A percentile compares a stretch with the other conserved stretches of the same genome.
Conservation (phyloP, 2,329 filamentous ascomycete species). For the Stylonectria norvegica region DNA sequence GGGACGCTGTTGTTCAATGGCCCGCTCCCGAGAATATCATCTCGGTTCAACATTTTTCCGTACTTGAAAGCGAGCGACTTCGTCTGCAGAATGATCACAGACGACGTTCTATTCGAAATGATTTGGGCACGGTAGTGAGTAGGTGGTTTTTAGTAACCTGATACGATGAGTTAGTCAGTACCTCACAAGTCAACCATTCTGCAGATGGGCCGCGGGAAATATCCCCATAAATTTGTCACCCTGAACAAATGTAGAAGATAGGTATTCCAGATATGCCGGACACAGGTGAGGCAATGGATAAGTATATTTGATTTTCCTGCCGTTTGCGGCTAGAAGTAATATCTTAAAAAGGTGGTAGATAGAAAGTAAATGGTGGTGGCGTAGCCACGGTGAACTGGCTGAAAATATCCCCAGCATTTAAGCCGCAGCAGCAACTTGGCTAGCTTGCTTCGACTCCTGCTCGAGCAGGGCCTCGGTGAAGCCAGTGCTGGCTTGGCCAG, state of each 20-base stretch:
- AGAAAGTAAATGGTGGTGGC: slow-evolving; percentile 13
- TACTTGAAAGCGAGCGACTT: too few relatives aligned
- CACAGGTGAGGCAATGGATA: slow-evolving; percentile 7
- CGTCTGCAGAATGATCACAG: too few relatives aligned
- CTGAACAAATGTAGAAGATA: not conserved
- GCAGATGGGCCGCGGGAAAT: too few relatives aligned
- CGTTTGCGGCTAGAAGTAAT: slow-evolving; percentile 15
- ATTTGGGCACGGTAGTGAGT: too few relatives aligned
- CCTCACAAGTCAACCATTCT: too few relatives aligned
- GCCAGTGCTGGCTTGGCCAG: slow-evolving; percentile 34
- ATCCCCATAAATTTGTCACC: not conserved
- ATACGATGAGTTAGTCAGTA: too few relatives aligned
- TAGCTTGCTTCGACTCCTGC: slow-evolving; percentile 43
- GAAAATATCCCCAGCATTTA: slow-evolving; percentile 8
- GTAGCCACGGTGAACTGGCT: slow-evolving; percentile 2
- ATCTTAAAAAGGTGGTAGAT: slow-evolving; percentile 17
- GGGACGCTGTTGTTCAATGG: too few relatives aligned
- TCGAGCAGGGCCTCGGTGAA: slow-evolving; percentile 60
- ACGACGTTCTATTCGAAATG: too few relatives aligned
- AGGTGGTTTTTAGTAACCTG: too few relatives aligned
- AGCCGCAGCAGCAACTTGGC: slow-evolving; percentile 29
- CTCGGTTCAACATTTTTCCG: not conserved
- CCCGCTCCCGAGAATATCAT: too few relatives aligned
- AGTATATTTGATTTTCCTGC: slow-evolving; percentile 20
- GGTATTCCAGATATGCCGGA: not conserved